Evolutionary conservation across 2,329 filamentous ascomycete species (phyloP), one percentile per base, ranked within the genome.

Genomic region (Fusarium musae): DNA sequence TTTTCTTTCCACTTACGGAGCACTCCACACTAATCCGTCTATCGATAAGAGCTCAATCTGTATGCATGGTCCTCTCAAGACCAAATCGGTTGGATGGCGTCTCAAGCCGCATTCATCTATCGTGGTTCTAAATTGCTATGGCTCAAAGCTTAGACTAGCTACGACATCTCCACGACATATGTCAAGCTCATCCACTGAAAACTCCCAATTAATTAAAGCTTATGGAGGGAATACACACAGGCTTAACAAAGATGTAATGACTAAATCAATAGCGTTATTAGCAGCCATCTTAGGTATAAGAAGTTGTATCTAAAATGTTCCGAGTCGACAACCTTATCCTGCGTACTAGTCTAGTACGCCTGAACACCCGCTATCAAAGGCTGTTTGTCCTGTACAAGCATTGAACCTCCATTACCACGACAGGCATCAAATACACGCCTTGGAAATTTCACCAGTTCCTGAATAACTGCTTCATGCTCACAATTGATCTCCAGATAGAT

Each of bases 401-500:
- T 52, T 7, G 7, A 15, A 19, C 30, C 52, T 32, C 36, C 40
- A 23, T 61, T 57, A n/a, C 36, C 30, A 32, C 23, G 34, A 16
- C 40, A 67, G 11, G 54, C 36, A 12, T 68, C 68, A 47, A 77
- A 69, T 3, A 72, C 42, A n/a, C n/a, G 52, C 26, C 62, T 77
- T 16, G 76, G 76, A 36, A 66, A 71, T 21, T 54, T 44, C 5
- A 78, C 37, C 26, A 78, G 39, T 49, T 75, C 66, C 39, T 49
- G 32, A 5, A 77, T 63, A 4, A 60, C 68, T 21, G 64, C 52
- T 4, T 66, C 39, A 28, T 74, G 52, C 10, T 43, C 50, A 34
- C 49, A 76, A 15, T 76, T 47, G 15, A 69, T 49, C 44, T 81
- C 79, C 10, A 84, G 39, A 59, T 81, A 83, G n/a, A 79, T 70